Base-by-base conservation (phyloP, 352 stramenopile genomes). In the Blastocystis sp. region DNA sequence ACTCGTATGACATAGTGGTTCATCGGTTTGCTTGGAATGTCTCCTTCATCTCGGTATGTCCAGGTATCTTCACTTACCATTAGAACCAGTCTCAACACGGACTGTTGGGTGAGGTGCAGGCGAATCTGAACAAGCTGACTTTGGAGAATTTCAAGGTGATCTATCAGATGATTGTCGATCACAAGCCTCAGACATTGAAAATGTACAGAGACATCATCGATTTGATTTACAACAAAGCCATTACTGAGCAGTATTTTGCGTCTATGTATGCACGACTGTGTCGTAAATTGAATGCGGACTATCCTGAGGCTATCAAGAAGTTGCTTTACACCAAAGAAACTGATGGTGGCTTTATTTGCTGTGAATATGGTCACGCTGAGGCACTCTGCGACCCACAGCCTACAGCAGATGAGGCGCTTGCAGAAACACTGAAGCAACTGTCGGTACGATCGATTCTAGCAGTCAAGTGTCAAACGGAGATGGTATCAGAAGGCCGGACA, bases 101-200 rank as follows among this genome's bases (percentile, higher is more conserved):
- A 26, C 95, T 93, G 93, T 94, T 96, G 66, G 93, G 93, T 5
- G 91, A 95, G 61, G 93, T 96, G 55, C 94, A 96, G 56, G 93
- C 93, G 79, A 94, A 97, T 80, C 93, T 97, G 93, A 97, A 97
- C 92, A 97, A 97, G 91, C 96, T 97, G 92, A 97, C 94, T 6
- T 93, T 94, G 13, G 93, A 97, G 87, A 97, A 96, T 89, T 97
- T 97, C 87, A 92, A 95, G 37, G 92, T 92, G 9, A 90, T 97
- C n/a, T 92, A 93, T 29, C 64, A 89, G 50, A 93, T 97, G 90
- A 88, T 97, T 77, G 93, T 92, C 1, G 91, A 93, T 20, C 95
- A 96, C 75, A 92, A 95, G 62, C 95, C 96, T 92, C 92, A 94
- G 59, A 96, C 93, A 68, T 88, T 95, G n/a, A 93, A 95, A 70